A percentile compares a stretch with the other conserved stretches of the same genome.
Evolutionary conservation across 225 moss, liverwort and hornwort genomes (phyloP).

Genomic region (Neckera pumila): DNA sequence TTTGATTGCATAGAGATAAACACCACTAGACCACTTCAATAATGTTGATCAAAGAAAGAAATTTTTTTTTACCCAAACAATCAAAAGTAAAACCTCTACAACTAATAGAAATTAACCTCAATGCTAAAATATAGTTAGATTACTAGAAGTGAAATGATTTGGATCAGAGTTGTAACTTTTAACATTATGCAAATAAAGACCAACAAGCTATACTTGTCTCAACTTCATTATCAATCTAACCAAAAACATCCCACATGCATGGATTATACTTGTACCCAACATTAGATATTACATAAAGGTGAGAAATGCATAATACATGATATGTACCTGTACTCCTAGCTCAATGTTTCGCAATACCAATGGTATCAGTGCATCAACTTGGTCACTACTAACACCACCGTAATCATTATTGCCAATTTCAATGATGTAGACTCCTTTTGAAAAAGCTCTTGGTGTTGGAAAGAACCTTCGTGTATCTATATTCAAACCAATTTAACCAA

Average conservation of each 20-base stretch:
- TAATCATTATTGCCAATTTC: slow-evolving; percentile 38
- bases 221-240: not conserved
- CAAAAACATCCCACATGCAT: rapidly evolving
- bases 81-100: not conserved
- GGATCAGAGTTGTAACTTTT: not conserved
- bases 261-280: no score
- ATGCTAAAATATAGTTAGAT: not conserved
- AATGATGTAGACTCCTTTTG: slow-evolving; percentile 23
- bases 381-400: not conserved
- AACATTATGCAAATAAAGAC: not conserved
- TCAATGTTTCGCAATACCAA: slow-evolving; percentile 1
- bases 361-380: not conserved
- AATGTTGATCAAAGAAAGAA: no score
- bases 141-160: not conserved
- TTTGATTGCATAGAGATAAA: not conserved
- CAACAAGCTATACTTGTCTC: not conserved
- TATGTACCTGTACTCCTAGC: not conserved
- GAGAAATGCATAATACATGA: not conserved
- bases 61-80: not conserved
- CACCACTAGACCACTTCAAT: no score
- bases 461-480: not conserved
- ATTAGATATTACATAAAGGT: not conserved
- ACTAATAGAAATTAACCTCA: not conserved
- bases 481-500: not conserved
- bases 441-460: not conserved